Percentiles rank a stretch among this genome's conserved stretches.
Evolutionary conservation across 345 rosid species (phyloP).

Genomic region (Citrus mangshanensis): DNA sequence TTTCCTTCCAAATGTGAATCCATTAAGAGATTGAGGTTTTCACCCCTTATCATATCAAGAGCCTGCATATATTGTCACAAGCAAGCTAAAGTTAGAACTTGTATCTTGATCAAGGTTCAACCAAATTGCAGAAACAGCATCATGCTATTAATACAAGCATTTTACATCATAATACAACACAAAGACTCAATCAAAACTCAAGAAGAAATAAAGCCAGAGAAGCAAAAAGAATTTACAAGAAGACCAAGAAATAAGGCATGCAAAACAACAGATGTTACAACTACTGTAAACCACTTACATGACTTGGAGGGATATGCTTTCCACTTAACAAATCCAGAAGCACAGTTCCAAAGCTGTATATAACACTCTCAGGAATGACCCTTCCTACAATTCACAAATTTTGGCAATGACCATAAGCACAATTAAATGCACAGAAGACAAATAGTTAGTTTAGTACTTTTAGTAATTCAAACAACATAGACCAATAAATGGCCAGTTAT

Average conservation of each 20-base stretch:
- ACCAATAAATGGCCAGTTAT: neutral
- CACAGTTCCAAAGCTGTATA: slow-evolving; percentile 94
- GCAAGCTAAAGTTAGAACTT: slow-evolving; percentile 8
- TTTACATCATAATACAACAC: neutral
- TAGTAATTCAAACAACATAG: slow-evolving; percentile 1
- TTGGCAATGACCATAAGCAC: slow-evolving; percentile 2
- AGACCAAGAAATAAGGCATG: neutral
- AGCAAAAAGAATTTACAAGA: neutral
- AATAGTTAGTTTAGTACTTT: neutral
- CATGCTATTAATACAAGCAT: neutral
- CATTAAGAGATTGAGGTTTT: slow-evolving; percentile 71
- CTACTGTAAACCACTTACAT: slow-evolving; percentile 43
- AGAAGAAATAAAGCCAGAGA: neutral
- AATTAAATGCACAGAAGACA: slow-evolving; percentile 3
- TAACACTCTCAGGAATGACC: slow-evolving; percentile 89
- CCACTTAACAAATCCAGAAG: slow-evolving; percentile 94
- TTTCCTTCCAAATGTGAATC: slow-evolving; percentile 95
- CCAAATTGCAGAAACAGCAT: neutral
- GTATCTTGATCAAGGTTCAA: neutral
- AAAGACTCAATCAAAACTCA: neutral
- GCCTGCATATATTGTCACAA: slow-evolving; percentile 51
- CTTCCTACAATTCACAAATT: slow-evolving; percentile 55
- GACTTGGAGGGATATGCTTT: slow-evolving; percentile 96
- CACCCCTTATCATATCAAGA: slow-evolving; percentile 85
- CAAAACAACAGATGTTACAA: slow-evolving; percentile 4